phyloP scores from a whole-genome alignment of 306 rosid genomes.

The Corylus americana region DNA sequence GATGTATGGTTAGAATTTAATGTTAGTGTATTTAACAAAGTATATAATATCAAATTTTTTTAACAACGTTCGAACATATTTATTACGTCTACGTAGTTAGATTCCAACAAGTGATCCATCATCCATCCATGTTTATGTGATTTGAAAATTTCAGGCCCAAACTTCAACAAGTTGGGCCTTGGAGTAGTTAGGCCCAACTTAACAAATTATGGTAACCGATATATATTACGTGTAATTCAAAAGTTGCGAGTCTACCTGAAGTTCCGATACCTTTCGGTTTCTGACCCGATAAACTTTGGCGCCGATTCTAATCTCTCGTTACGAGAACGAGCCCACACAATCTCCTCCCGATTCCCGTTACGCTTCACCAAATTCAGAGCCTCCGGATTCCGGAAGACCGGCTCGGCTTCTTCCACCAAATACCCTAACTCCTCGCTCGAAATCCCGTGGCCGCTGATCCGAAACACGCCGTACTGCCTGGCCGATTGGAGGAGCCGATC shows the following conservation, averaged over 20 bases:
- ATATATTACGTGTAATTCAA: not conserved
- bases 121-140: no score
- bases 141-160: no score
- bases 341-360: conserved; percentile 32
- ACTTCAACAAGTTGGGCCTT: no score
- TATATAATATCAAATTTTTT: no score
- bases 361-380: conserved; percentile 10
- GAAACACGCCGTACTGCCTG: conserved; percentile 54
- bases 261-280: conserved; percentile 33
- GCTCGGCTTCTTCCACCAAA: conserved; percentile 41
- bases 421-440: conserved; percentile 41
- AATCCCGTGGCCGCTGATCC: conserved; percentile 63
- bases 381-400: conserved; percentile 25
- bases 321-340: conserved; percentile 44
- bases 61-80: no score
- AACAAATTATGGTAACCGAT: no score
- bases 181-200: no score
- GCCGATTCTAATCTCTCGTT: conserved; percentile 30
- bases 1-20: no score
- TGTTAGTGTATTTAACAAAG: no score
- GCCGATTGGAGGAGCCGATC: conserved; percentile 41
- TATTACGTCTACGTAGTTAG: no score
- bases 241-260: conserved; percentile 48
- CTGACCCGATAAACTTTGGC: not conserved
- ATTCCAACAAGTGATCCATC: no score